Base-by-base conservation (phyloP, 768 basidiomycete species). In the Arthromyces matolae region DNA sequence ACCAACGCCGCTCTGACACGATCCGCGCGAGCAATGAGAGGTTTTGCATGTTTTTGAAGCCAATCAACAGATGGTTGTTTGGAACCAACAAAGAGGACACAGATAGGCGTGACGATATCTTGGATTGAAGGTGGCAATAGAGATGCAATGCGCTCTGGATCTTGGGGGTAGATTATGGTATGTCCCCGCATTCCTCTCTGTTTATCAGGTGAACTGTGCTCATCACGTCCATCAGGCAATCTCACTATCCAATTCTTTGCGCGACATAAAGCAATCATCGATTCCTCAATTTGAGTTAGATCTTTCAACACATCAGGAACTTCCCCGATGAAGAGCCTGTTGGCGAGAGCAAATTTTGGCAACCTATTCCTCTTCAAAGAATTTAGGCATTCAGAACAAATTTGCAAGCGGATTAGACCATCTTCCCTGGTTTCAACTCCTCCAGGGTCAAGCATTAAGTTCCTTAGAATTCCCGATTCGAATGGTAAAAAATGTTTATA, bases 11-110 rank as follows among this genome's bases (percentile, higher is more conserved):
- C 29, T 31, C 29, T 31, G 14, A 31, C 14, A 31, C 29, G 3
- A 27, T 40, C 23, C 4, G 14, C 24, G 1, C 13, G 2, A 6
- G 18, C 39, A 5, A 40, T 40, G 8, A 40, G 18, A 7, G 24
- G 24, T 0, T 3, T 16, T 0, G 24, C 39, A 27, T 24, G 3
- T 16, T 27, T 2, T 9, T 8, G 14, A 1, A 40, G 4, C 71
- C 69, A 71, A 35, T 67, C 55, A 0, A 13, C 7, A 8, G 53
- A 45, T 0, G 70, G 70, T 0, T 45, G 38, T 0, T n/a, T 3
- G 0, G 69, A 62, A 0, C 72, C 71, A n/a, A 71, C 52, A 52
- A 75, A 75, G 0, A 75, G 32, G 1, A 76, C 64, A 51, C 71
- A 73, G 1, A 74, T 65, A 3, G 65, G 65, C 0, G 65, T 55